These are phyloP conservation scores for Pseudogymnoascus sp. DNA, from an alignment of 2,329 filamentous ascomycete species.

Conservation along the genomic window DNA sequence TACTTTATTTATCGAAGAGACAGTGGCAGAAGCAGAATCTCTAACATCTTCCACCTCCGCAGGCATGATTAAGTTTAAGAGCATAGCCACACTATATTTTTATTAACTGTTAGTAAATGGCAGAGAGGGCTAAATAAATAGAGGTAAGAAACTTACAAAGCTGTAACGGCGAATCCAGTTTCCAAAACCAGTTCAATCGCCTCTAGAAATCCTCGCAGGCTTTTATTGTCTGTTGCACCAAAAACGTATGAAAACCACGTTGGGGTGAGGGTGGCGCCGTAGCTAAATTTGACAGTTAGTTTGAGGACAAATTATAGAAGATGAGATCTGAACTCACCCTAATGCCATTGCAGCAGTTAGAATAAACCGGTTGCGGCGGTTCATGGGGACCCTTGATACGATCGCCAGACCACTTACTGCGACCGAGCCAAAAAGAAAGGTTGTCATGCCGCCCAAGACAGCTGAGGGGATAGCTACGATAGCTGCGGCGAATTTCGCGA, in stretches of 20 bases:
- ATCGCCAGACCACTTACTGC: slow-evolving; percentile 73
- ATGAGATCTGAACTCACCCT: slow-evolving; percentile 36
- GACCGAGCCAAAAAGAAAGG: slow-evolving; percentile 73
- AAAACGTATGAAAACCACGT: slow-evolving; percentile 67
- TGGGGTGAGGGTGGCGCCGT: slow-evolving; percentile 60
- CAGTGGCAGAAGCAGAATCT: not conserved
- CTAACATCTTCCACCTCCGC: not conserved
- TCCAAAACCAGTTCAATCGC: slow-evolving; percentile 68
- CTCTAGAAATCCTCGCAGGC: slow-evolving; percentile 66
- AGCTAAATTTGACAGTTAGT: slow-evolving; percentile 26
- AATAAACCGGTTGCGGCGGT: slow-evolving; percentile 75
- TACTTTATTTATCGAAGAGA: not conserved
- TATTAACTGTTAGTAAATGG: not conserved
- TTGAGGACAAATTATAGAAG: not conserved
- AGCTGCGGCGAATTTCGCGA: slow-evolving; percentile 75
- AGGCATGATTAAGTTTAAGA: not conserved
- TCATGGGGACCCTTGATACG: slow-evolving; percentile 55
- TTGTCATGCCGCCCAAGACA: slow-evolving; percentile 67
- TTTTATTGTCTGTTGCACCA: slow-evolving; percentile 57
- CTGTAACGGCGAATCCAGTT: slow-evolving; percentile 68
- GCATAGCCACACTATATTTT: not conserved
- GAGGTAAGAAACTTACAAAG: slow-evolving; percentile 25
- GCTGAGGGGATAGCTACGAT: slow-evolving; percentile 67
- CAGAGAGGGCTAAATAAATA: not conserved
- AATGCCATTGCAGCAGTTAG: slow-evolving; percentile 67